Conservation (phyloP, 805 yeast genomes). For the Kazachstania bromeliacearum region DNA sequence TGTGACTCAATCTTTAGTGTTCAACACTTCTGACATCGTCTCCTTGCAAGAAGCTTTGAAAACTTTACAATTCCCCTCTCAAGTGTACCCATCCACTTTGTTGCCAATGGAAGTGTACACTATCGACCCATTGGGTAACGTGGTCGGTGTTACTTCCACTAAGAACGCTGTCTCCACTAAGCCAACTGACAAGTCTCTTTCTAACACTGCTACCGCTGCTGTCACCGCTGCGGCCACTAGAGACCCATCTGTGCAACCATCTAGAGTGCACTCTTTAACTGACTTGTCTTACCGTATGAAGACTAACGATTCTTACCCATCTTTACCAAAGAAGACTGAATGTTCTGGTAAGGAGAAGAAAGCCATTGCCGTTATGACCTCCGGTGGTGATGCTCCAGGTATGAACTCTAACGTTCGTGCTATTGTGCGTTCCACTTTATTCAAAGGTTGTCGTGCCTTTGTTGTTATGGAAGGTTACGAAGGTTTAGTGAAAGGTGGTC, state of each 20-base stretch:
- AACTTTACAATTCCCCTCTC: conserved; percentile 33
- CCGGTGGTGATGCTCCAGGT: conserved; percentile 79
- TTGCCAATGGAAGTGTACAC: conserved; percentile 69
- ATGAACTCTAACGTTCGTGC: conserved; percentile 73
- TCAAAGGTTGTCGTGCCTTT: conserved; percentile 53
- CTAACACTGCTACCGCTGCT: conserved; percentile 5
- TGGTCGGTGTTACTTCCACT: conserved; percentile 69
- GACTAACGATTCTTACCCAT: conserved; percentile 15
- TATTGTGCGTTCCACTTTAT: conserved; percentile 59
- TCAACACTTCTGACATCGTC: conserved; percentile 26
- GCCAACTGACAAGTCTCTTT: conserved; percentile 18
- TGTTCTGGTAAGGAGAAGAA: conserved; percentile 15
- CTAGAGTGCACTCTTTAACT: conserved; percentile 18
- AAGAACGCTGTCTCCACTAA: conserved; percentile 46
- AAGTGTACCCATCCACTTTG: conserved; percentile 60
- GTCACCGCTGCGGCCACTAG: conserved; percentile 2
- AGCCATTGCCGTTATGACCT: conserved; percentile 68
- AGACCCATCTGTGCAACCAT: conserved; percentile 6
- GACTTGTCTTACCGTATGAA: conserved; percentile 15
- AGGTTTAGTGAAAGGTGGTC: conserved; percentile 61
- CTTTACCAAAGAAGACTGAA: conserved; percentile 11
- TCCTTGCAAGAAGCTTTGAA: conserved; percentile 23
- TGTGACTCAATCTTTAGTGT: conserved; percentile 33
- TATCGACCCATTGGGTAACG: conserved; percentile 74
- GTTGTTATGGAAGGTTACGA: conserved; percentile 69